Evolutionary conservation across 768 basidiomycete species (phyloP), one percentile per base, ranked within the genome.

Genomic region (Tephrocybe sp.): DNA sequence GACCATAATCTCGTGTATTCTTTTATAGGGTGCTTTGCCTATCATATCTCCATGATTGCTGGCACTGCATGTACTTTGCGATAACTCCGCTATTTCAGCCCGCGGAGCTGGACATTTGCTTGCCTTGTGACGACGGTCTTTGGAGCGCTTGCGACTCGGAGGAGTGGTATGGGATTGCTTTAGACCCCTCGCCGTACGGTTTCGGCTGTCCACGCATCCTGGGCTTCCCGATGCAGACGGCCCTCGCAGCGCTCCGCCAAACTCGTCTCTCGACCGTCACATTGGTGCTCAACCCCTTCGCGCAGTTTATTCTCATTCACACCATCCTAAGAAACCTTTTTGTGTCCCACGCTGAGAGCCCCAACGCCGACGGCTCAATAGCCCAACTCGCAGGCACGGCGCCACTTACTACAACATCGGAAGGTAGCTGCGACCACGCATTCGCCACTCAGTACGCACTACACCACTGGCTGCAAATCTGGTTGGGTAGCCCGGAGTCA

Each of bases 381-480:
- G 4, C 54, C 23, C 42, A 26, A 15, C n/a, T n/a, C n/a, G n/a
- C n/a, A n/a, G n/a, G n/a, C n/a, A n/a, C n/a, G n/a, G n/a, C n/a
- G n/a, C 20, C 4, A 47, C 18, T n/a, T 40, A 53, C n/a, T n/a
- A 4, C 34, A 47, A 56, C 24, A 32, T 34, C 21, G 41, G 18
- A 14, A 18, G 49, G 20, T 46, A 50, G 21, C 45, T 25, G 47
- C 6, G 51, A 54, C 42, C 38, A 61, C 26, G 28, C 51, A 36
- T 52, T 73, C 59, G 58, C 67, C 12, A 66, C 77, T 28, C 81
- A 83, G 59, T 74, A 72, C 58, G 73, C 76, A 24, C 69, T 86
- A 32, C 80, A 84, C 59, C 79, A 77, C 58, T 85, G 83, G 83
- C 68, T 83, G 34, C 75, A 77, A 58, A 73, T 76, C 63, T 84